phyloP scores from a whole-genome alignment of 345 rosid species.

The Abelmoschus esculentus region DNA sequence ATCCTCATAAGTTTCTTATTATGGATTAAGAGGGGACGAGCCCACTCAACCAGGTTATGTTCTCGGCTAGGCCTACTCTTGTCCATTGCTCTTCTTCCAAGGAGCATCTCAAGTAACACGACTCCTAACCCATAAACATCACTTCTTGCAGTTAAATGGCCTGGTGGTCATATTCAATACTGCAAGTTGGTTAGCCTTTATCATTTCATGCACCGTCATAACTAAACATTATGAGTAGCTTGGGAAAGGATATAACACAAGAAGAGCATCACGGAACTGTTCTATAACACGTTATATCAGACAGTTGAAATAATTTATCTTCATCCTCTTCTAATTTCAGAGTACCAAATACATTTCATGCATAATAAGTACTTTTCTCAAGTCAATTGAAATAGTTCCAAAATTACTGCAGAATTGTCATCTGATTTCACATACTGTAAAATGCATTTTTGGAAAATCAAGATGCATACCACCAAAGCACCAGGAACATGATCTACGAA shows the following conservation, averaged over 20 bases:
- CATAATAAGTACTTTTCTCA: background rate
- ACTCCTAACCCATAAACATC: slow-evolving; percentile 97
- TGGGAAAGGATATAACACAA: background rate
- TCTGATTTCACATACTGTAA: background rate
- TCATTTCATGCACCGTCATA: background rate
- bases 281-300: background rate
- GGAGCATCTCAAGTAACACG: slow-evolving; percentile 90
- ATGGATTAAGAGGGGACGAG: slow-evolving; percentile 74
- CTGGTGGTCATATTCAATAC: slow-evolving; percentile 35
- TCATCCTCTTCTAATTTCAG: background rate
- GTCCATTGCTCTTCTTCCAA: slow-evolving; percentile 95
- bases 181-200: slow-evolving; percentile 8
- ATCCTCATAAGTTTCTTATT: slow-evolving; percentile 84
- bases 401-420: background rate
- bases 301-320: background rate
- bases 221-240: background rate
- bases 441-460: background rate
- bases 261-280: background rate
- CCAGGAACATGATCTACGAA: background rate
- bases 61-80: slow-evolving; percentile 90
- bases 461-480: background rate
- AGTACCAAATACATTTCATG: background rate
- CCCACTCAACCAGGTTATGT: slow-evolving; percentile 98
- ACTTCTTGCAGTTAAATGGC: slow-evolving; percentile 92
- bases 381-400: background rate